These are phyloP conservation scores for Rubroshorea leprosula DNA, from an alignment of 345 rosid species.

Conservation along the genomic window DNA sequence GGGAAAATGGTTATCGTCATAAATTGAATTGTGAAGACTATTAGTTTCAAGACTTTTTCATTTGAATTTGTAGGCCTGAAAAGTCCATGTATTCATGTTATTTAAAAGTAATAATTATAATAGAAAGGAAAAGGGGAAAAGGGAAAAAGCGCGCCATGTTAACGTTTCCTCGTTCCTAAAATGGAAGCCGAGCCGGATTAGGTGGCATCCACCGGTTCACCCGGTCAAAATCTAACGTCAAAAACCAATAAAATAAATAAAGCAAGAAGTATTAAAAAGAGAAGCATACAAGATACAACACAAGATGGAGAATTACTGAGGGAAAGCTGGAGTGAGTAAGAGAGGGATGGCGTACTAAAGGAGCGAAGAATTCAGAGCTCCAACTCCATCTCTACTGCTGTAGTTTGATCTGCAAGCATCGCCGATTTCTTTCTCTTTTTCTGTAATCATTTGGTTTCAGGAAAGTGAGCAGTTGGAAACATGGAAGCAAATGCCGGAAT, in stretches of 20 bases:
- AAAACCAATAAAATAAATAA: neutral
- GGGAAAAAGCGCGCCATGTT: neutral
- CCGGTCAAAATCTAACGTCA: constrained; percentile 27
- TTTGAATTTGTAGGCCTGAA: no score
- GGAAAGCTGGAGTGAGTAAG: constrained; percentile 12
- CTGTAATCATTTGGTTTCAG: constrained; percentile 4
- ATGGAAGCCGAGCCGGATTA: neutral
- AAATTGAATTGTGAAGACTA: no score
- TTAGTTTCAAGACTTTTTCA: neutral
- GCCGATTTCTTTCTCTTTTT: constrained; percentile 12
- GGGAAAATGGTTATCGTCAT: no score
- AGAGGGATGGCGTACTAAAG: constrained; percentile 56
- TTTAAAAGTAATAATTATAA: no score
- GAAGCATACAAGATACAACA: constrained; percentile 11
- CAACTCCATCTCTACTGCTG: neutral
- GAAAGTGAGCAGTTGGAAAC: constrained; percentile 7
- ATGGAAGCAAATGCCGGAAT: constrained; percentile 96
- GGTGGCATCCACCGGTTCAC: constrained; percentile 22
- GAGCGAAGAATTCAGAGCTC: constrained; percentile 27
- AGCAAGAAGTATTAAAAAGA: constrained; percentile 26
- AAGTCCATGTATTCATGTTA: neutral
- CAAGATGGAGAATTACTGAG: neutral
- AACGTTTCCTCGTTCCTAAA: neutral
- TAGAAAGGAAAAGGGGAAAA: neutral
- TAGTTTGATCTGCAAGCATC: neutral